Evolutionary conservation across 768 basidiomycete species (phyloP).

Genomic region (Rhodotorula paludigena): DNA sequence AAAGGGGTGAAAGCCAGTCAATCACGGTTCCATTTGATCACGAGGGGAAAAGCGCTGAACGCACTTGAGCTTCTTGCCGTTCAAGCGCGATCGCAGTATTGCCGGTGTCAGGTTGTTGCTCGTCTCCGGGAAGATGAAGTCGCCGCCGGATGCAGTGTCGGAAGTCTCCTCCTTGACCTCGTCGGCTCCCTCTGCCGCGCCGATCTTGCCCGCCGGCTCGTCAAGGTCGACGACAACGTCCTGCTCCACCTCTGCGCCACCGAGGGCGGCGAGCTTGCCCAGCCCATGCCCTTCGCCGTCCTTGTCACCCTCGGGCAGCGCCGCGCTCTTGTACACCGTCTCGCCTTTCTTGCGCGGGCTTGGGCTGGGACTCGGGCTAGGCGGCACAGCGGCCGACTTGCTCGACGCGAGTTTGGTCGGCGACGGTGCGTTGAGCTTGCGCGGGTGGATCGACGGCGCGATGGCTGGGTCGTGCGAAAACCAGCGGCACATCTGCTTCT

Average conservation of each 20-base stretch:
- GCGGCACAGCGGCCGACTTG: neutral
- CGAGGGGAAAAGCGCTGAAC: neutral
- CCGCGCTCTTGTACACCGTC: neutral
- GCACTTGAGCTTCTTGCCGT: slow-evolving; percentile 42
- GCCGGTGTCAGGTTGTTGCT: slow-evolving; percentile 28
- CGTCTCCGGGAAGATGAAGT: slow-evolving; percentile 32
- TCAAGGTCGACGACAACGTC: slow-evolving; percentile 8
- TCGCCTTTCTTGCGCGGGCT: neutral
- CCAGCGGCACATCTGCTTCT: slow-evolving; percentile 41
- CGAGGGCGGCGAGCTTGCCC: slow-evolving; percentile 22
- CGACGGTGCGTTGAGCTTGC: slow-evolving; percentile 25
- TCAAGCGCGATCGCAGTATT: slow-evolving; percentile 25
- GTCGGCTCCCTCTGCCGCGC: neutral
- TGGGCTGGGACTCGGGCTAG: neutral
- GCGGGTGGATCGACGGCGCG: slow-evolving; percentile 28
- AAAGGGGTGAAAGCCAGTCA: neutral
- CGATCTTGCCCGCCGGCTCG: neutral
- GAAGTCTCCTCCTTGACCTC: neutral
- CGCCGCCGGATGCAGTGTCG: neutral
- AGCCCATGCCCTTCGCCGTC: slow-evolving; percentile 10
- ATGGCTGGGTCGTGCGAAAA: slow-evolving; percentile 26
- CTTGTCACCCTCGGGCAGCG: neutral
- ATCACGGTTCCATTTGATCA: too few species aligned
- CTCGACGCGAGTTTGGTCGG: slow-evolving; percentile 14
- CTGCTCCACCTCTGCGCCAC: slow-evolving; percentile 1